Conservation (phyloP, 78 protist species). For the Dictyostelium purpureum region DNA sequence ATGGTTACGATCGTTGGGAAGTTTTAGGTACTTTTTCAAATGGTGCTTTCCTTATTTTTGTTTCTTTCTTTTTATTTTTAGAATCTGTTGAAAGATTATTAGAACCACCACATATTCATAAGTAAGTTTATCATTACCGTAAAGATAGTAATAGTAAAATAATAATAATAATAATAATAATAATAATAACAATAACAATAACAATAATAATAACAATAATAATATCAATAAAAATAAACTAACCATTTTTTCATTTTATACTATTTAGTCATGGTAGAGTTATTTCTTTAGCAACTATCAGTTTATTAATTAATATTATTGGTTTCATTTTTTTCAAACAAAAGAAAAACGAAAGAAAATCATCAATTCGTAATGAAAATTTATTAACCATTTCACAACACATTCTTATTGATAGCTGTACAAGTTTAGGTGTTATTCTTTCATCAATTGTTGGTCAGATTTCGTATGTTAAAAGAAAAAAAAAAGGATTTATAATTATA, state of each 20-base stretch:
- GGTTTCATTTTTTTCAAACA: slow-evolving; percentile 63
- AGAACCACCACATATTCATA: slow-evolving; percentile 80
- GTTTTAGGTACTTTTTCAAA: slow-evolving; percentile 71
- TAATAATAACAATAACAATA: background rate
- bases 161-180: background rate
- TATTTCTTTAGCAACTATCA: slow-evolving; percentile 57
- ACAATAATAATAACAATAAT: background rate
- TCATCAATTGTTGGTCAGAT: slow-evolving; percentile 45
- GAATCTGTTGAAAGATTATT: slow-evolving; percentile 73
- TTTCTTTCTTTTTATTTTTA: slow-evolving; percentile 71
- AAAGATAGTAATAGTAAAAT: background rate
- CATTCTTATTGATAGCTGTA: slow-evolving; percentile 65
- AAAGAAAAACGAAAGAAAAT: slow-evolving; percentile 10
- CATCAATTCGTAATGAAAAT: slow-evolving; percentile 49
- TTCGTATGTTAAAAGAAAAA: background rate
- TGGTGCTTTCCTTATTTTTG: slow-evolving; percentile 72
- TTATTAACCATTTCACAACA: slow-evolving; percentile 48
- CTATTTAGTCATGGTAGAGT: slow-evolving; percentile 64
- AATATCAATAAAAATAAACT: background rate
- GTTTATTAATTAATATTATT: slow-evolving; percentile 42
- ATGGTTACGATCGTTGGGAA: slow-evolving; percentile 84
- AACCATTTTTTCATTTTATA: background rate
- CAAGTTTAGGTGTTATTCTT: slow-evolving; percentile 79
- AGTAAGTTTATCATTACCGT: background rate
- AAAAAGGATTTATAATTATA: background rate